Evolutionary conservation across 2,329 filamentous ascomycete genomes (phyloP), one percentile per base, ranked within the genome.

Genomic region (Colletotrichum liriopes): DNA sequence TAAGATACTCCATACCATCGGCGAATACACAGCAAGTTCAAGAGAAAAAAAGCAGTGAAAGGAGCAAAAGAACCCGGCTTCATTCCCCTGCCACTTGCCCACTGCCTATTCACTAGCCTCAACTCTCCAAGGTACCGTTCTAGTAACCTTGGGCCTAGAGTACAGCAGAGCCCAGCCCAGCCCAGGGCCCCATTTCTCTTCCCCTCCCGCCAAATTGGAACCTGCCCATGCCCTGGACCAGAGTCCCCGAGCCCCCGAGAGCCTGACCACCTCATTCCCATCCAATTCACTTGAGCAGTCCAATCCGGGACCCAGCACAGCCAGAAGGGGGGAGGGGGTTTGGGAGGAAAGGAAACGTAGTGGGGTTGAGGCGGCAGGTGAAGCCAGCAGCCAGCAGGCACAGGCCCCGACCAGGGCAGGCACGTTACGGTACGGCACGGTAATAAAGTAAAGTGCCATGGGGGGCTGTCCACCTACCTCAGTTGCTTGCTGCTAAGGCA

Each of bases 161-260:
- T 69, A 69, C 47, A 60, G 23, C 43, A 55, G 69, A 69, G 69
- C 65, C 69, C 32, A 59, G 69, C 69, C 69, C 65, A 69, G 69
- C 65, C 65, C 47, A 69, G 69, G 37, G 69, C 47, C 70, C 60
- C 59, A 35, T 70, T 70, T 69, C 66, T 64, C 54, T 59, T 60
- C 54, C 65, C 65, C 66, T 70, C 65, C 69, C 59, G 70, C 60
- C 70, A 70, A 70, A 70, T 72, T 69, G 70, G 70, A 65, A 72
- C 54, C 47, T 69, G 52, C 58, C 65, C 65, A 58, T 71, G 60
- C 54, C 59, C 60, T 72, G 45, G 70, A 35, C 60, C 29, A 58
- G 54, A 59, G 66, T 54, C 66, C 70, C 70, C 60, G 59, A 70
- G 65, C 49, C 58, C 67, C 65, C 69, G 59, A 72, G 54, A 72